A percentile compares a stretch with the other conserved stretches of the same genome.
Evolutionary conservation across 108 stramenopile species (phyloP).

Genomic region (Chaetoceros muelleri): DNA sequence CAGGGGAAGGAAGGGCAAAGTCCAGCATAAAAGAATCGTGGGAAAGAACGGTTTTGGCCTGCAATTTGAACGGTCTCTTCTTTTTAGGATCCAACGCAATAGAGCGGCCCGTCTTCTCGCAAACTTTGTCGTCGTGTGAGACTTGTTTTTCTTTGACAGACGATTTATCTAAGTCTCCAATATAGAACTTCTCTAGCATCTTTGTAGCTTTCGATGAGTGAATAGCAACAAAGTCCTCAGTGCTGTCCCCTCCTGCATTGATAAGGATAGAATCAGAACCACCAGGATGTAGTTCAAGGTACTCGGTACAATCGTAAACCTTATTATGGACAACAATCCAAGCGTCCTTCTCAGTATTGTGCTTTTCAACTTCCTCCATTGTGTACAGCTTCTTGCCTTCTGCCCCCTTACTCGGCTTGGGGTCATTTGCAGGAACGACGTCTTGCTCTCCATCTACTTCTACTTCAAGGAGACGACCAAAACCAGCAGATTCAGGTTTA

Average conservation of each 20-base stretch:
- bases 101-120: slow-evolving; percentile 34
- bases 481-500: slow-evolving; percentile 74
- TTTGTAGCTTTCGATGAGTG: slow-evolving; percentile 89
- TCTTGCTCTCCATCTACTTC: slow-evolving; percentile 33
- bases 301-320: slow-evolving; percentile 91
- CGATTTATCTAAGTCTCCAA: slow-evolving; percentile 71
- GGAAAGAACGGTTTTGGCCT: slow-evolving; percentile 81
- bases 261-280: slow-evolving; percentile 88
- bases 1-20: slow-evolving; percentile 83
- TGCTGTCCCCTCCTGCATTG: slow-evolving; percentile 90
- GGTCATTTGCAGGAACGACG: slow-evolving; percentile 23
- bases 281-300: slow-evolving; percentile 91
- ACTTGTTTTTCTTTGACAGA: slow-evolving; percentile 14
- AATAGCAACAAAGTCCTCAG: slow-evolving; percentile 96
- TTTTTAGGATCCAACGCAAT: slow-evolving; percentile 80
- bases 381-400: slow-evolving; percentile 59
- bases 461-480: slow-evolving; percentile 51
- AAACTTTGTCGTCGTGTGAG: slow-evolving; percentile 25
- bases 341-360: slow-evolving; percentile 81
- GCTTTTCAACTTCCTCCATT: slow-evolving; percentile 78
- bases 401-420: slow-evolving; percentile 8
- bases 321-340: slow-evolving; percentile 91
- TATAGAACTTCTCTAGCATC: slow-evolving; percentile 89
- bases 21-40: slow-evolving; percentile 90
- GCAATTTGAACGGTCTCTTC: slow-evolving; percentile 73